These are phyloP conservation scores for Auriscalpium vulgare DNA, from an alignment of 768 basidiomycete genomes.

Conservation along the genomic window DNA sequence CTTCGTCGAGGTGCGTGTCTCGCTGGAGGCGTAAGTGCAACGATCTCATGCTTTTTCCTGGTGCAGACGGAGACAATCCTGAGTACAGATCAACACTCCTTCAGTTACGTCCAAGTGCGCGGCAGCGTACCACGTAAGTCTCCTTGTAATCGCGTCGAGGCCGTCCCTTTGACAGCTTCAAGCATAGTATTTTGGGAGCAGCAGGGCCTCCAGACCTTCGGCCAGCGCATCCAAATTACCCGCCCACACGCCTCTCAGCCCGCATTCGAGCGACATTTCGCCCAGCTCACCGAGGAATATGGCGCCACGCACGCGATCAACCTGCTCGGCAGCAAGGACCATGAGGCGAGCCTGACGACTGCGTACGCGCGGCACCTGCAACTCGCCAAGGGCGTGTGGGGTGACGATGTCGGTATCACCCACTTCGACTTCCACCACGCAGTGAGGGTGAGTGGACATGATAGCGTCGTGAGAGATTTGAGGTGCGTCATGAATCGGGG, in stretches of 20 bases:
- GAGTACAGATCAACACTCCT: slow-evolving; percentile 77
- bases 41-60: neutral
- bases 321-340: slow-evolving; percentile 86
- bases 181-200: slow-evolving; percentile 97
- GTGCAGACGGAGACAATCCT: slow-evolving; percentile 83
- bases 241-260: slow-evolving; percentile 94
- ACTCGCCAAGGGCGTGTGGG: slow-evolving; percentile 51
- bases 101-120: slow-evolving; percentile 90
- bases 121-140: slow-evolving; percentile 90
- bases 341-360: slow-evolving; percentile 75
- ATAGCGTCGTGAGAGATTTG: slow-evolving; percentile 71
- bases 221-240: slow-evolving; percentile 90
- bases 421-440: slow-evolving; percentile 92
- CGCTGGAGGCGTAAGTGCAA: neutral
- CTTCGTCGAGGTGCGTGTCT: slow-evolving; percentile 75
- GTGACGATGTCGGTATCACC: slow-evolving; percentile 68
- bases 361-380: slow-evolving; percentile 80
- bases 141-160: slow-evolving; percentile 7
- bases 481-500: slow-evolving; percentile 28
- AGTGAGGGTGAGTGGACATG: slow-evolving; percentile 78
- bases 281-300: slow-evolving; percentile 81
- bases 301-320: slow-evolving; percentile 82
- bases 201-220: slow-evolving; percentile 90
- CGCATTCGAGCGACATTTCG: slow-evolving; percentile 92
- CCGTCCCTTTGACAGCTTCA: neutral